Conservation (phyloP, 495 filamentous ascomycete species). For the Platismatia glauca region DNA sequence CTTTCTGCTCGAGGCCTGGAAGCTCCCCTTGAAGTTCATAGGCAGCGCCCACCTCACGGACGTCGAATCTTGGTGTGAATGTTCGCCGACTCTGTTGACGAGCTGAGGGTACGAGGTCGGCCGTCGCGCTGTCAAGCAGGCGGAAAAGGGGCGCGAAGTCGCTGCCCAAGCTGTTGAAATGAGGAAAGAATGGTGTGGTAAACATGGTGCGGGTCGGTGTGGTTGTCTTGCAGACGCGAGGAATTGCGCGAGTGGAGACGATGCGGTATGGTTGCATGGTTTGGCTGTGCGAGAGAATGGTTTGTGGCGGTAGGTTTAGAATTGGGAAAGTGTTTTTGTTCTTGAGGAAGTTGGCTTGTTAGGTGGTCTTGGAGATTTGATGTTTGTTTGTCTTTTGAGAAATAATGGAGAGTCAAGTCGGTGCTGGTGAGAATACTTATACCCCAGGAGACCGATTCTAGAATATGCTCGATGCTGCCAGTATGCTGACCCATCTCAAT, state of each 20-base stretch:
- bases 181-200: constrained; percentile 20
- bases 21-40: constrained; percentile 87
- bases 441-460: constrained; percentile 10
- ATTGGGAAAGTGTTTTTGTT: background rate
- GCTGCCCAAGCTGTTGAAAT: background rate
- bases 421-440: constrained; percentile 12
- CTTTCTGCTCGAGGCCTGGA: constrained; percentile 68
- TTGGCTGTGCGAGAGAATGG: background rate
- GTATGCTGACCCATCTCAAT: constrained; percentile 12
- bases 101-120: constrained; percentile 14
- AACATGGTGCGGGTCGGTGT: constrained; percentile 14
- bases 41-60: constrained; percentile 53
- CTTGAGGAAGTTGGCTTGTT: background rate
- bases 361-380: background rate
- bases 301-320: background rate
- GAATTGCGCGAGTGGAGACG: constrained; percentile 13
- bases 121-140: constrained; percentile 17
- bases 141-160: constrained; percentile 18
- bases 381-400: constrained; percentile 4
- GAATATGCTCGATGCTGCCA: constrained; percentile 13
- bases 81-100: constrained; percentile 24
- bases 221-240: constrained; percentile 15
- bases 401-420: constrained; percentile 1
- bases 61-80: constrained; percentile 73
- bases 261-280: constrained; percentile 18